Conservation (phyloP, 208 protist genomes). For the Wallacemonas sp. region DNA sequence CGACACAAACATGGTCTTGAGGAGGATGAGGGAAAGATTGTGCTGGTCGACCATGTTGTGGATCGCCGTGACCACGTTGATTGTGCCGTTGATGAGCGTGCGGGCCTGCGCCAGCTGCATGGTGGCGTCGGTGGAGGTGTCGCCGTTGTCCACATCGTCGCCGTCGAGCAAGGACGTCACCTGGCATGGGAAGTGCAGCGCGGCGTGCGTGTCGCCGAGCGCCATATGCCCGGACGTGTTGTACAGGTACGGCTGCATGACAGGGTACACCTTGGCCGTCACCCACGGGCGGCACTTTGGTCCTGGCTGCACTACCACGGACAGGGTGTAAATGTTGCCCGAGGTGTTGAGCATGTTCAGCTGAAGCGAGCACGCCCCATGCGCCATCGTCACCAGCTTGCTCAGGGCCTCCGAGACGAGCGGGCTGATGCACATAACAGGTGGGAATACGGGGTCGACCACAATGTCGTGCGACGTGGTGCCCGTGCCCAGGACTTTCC, state of each 20-base stretch:
- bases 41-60: slow-evolving; percentile 89
- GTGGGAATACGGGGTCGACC: slow-evolving; percentile 73
- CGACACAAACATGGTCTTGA: slow-evolving; percentile 91
- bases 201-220: slow-evolving; percentile 37
- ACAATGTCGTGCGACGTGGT: slow-evolving; percentile 36
- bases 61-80: slow-evolving; percentile 88
- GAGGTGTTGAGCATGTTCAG: slow-evolving; percentile 65
- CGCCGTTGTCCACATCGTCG: slow-evolving; percentile 31
- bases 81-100: slow-evolving; percentile 84
- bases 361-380: slow-evolving; percentile 43
- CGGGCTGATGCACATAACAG: slow-evolving; percentile 78
- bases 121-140: slow-evolving; percentile 37
- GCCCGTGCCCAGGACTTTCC: slow-evolving; percentile 53
- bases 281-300: slow-evolving; percentile 38
- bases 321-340: slow-evolving; percentile 64
- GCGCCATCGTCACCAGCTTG: slow-evolving; percentile 32
- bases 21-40: slow-evolving; percentile 85
- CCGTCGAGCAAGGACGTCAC: slow-evolving; percentile 78
- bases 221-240: slow-evolving; percentile 58
- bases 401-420: slow-evolving; percentile 63
- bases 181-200: slow-evolving; percentile 84
- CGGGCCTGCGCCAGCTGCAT: slow-evolving; percentile 69
- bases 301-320: slow-evolving; percentile 46
- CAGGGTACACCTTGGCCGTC: slow-evolving; percentile 31
- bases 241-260: slow-evolving; percentile 44